These are phyloP conservation scores for Xylaria sp. DNA, from an alignment of 2,329 filamentous ascomycete genomes.

Conservation along the genomic window DNA sequence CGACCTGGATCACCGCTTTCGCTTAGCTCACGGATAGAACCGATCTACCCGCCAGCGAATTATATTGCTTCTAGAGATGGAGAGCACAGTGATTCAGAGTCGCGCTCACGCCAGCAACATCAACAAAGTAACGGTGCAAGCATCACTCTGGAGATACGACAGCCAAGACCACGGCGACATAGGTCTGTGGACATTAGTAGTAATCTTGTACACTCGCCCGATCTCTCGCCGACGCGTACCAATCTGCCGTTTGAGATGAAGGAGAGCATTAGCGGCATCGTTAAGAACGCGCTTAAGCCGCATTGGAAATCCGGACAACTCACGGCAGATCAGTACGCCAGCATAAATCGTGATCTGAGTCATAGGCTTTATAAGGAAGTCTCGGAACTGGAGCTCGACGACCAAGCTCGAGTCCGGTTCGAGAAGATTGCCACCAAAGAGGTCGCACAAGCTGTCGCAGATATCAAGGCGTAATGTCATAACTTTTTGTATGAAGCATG, in stretches of 20 bases:
- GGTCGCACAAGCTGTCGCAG: slow-evolving; percentile 77
- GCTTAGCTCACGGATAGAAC: slow-evolving; percentile 76
- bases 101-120: slow-evolving; percentile 48
- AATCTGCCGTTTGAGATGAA: slow-evolving; percentile 83
- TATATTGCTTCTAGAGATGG: slow-evolving; percentile 69
- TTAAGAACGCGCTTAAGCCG: slow-evolving; percentile 82
- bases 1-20: slow-evolving; percentile 73
- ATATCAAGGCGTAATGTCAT: slow-evolving; percentile 52
- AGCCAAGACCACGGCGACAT: slow-evolving; percentile 61
- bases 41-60: slow-evolving; percentile 77
- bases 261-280: slow-evolving; percentile 87
- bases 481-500: slow-evolving; percentile 35
- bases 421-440: slow-evolving; percentile 81
- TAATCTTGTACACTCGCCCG: slow-evolving; percentile 60
- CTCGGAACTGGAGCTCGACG: slow-evolving; percentile 66
- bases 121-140: slow-evolving; percentile 47
- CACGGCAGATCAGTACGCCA: slow-evolving; percentile 88
- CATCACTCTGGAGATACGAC: slow-evolving; percentile 59
- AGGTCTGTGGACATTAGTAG: slow-evolving; percentile 54
- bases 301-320: slow-evolving; percentile 83
- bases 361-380: slow-evolving; percentile 84
- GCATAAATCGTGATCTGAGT: slow-evolving; percentile 90
- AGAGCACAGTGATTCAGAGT: slow-evolving; percentile 59
- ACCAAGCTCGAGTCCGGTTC: slow-evolving; percentile 74
- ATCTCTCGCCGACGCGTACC: slow-evolving; percentile 74